These are phyloP conservation scores for Yamadazyma epiphylla DNA, from an alignment of 1,139 yeast genomes.

Conservation along the genomic window DNA sequence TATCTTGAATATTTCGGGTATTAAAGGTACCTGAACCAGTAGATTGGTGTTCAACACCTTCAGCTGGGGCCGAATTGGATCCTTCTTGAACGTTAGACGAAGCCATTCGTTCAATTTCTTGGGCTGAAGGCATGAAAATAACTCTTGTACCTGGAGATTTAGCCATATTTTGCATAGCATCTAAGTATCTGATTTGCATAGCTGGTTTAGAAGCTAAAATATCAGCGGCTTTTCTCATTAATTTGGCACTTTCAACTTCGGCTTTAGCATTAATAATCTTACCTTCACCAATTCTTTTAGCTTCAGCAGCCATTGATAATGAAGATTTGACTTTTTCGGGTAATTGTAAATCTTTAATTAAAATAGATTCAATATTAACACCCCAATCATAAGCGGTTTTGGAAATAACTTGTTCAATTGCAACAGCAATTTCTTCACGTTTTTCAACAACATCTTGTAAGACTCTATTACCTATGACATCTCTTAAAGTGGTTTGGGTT, in stretches of 20 bases:
- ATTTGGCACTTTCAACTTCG: slow-evolving; percentile 72
- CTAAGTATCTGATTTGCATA: slow-evolving; percentile 76
- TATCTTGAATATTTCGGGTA: slow-evolving; percentile 16
- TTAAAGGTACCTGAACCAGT: slow-evolving; percentile 9
- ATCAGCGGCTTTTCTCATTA: slow-evolving; percentile 79
- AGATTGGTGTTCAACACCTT: slow-evolving; percentile 7
- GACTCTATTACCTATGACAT: slow-evolving; percentile 64
- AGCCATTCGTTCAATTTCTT: slow-evolving; percentile 38
- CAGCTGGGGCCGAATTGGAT: slow-evolving; percentile 8
- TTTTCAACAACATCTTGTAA: slow-evolving; percentile 75
- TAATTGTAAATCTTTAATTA: slow-evolving; percentile 64
- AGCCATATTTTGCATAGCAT: slow-evolving; percentile 79
- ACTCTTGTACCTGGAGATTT: slow-evolving; percentile 59
- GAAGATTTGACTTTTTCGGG: slow-evolving; percentile 58
- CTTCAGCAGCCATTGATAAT: slow-evolving; percentile 72
- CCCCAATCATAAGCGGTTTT: slow-evolving; percentile 73
- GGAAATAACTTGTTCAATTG: slow-evolving; percentile 60
- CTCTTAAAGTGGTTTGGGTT: slow-evolving; percentile 73
- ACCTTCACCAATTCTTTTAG: slow-evolving; percentile 73
- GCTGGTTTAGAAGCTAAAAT: slow-evolving; percentile 73
- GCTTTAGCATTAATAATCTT: slow-evolving; percentile 75
- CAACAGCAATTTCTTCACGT: slow-evolving; percentile 67
- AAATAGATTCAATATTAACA: slow-evolving; percentile 62
- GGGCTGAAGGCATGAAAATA: slow-evolving; percentile 66
- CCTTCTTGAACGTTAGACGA: slow-evolving; percentile 14